Evolutionary conservation across 768 basidiomycete genomes (phyloP).

Genomic region (Phylloporus sp.): DNA sequence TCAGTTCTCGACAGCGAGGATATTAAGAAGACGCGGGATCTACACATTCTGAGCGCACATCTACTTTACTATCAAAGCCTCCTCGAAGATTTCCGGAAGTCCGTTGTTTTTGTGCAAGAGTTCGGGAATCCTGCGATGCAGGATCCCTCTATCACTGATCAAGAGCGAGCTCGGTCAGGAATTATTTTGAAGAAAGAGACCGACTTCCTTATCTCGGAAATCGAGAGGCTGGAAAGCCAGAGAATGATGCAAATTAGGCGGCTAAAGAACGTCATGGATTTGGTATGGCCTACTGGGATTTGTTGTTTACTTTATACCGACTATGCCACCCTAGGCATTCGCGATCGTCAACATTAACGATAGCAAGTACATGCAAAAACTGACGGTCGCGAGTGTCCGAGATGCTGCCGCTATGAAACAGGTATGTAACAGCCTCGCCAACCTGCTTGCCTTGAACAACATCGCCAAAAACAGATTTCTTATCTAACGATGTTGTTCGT

Average conservation of each 20-base stretch:
- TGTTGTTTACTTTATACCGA: background rate
- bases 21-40: constrained; percentile 44
- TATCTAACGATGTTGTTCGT: constrained; percentile 61
- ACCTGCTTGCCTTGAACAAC: constrained; percentile 18
- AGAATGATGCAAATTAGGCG: constrained; percentile 28
- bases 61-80: constrained; percentile 51
- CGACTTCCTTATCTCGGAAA: constrained; percentile 43
- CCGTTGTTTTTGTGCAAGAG: constrained; percentile 43
- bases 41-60: constrained; percentile 55
- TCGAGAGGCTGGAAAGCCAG: constrained; percentile 41
- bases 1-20: constrained; percentile 37
- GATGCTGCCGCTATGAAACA: constrained; percentile 40
- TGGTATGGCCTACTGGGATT: constrained; percentile 17
- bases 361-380: constrained; percentile 44
- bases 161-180: constrained; percentile 20
- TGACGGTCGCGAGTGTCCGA: constrained; percentile 42
- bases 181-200: constrained; percentile 44
- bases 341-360: constrained; percentile 55
- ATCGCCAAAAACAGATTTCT: constrained; percentile 23
- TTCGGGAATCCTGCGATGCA: constrained; percentile 49
- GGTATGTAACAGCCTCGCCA: too few species aligned
- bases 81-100: constrained; percentile 48
- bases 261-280: constrained; percentile 31
- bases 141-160: constrained; percentile 10
- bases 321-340: constrained; percentile 42